Evolutionary conservation across 768 basidiomycete species (phyloP), one percentile per base, ranked within the genome.

Genomic region (Lactarius pseudohatsudake): DNA sequence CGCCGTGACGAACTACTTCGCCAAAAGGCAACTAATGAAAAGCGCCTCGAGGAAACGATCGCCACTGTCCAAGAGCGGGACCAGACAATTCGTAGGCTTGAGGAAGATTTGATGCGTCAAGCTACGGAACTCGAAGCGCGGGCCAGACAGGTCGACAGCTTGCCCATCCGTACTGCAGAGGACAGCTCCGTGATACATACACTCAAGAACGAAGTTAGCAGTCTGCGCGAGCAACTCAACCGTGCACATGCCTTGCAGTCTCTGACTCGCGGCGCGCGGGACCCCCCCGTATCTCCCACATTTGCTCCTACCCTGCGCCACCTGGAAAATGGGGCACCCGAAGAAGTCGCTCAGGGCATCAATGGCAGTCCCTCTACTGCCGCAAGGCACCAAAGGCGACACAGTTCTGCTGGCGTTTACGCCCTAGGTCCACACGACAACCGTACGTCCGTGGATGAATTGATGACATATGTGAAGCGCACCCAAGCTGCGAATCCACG

Each of bases 151-250:
- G 81, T 89, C 41, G 92, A 93, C 57, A 72, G 77, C 61, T 80
- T 85, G 0, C 88, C 91, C 7, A 77, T 79, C 56, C 85, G 88
- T 69, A 88, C 84, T 57, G 84, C 85, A 5, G 96, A 97, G 71
- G 94, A 98, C 73, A 87, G 81, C 69, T 89, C 91, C 18, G 90
- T 96, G 50, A 94, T 98, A 68, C 80, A 87, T 69, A 89, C 89
- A 0, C 85, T 99, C 72, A 95, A 96, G 77, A 91, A 86, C 71
- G 97, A 99, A 81, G 89, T 99, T 71, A 88, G 90, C 77, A 89
- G 80, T 72, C 84, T 98, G 36, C 92, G 94, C 66, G 97, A 99
- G 74, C 96, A 98, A 75, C 86, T 98, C 70, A 96, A 96, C 72
- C 87, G 96, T 38, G 88, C 94, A n/a, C 94, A 96, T 74, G 94